Percentiles rank a stretch among this genome's conserved stretches.
phyloP scores from a whole-genome alignment of 2,329 filamentous ascomycete genomes.

The Clonostachys sp. region DNA sequence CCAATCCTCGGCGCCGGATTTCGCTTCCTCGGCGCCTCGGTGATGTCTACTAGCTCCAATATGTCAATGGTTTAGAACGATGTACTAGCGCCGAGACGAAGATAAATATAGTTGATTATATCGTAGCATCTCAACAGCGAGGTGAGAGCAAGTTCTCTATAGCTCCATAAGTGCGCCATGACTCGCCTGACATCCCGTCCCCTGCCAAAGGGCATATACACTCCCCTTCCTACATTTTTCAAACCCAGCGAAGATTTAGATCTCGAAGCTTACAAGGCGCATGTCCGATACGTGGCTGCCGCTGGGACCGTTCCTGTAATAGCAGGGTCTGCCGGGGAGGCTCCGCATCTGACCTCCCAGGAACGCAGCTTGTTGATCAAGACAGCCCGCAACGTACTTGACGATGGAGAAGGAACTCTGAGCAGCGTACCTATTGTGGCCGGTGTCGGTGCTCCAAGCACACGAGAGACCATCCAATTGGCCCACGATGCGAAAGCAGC shows the following conservation, averaged over 20 bases:
- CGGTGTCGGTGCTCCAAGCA: neutral
- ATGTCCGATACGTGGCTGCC: neutral
- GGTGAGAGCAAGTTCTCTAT: too few relatives aligned
- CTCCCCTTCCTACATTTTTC: neutral
- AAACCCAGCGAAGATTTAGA: neutral
- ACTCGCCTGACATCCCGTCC: neutral
- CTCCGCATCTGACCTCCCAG: neutral
- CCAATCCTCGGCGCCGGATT: too few relatives aligned
- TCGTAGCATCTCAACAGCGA: too few relatives aligned
- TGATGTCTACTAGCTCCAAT: too few relatives aligned
- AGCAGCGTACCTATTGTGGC: neutral
- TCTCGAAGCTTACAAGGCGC: neutral
- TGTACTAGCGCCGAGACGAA: too few relatives aligned
- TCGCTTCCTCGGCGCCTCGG: too few relatives aligned
- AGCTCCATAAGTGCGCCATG: neutral
- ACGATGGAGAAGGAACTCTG: neutral
- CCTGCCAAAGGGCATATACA: neutral
- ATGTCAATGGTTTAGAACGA: too few relatives aligned
- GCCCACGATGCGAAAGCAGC: neutral
- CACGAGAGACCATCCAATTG: neutral
- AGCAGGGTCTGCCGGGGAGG: neutral
- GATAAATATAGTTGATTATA: too few relatives aligned
- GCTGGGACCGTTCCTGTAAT: slow-evolving; percentile 1
- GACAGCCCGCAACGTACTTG: neutral
- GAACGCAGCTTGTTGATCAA: neutral